Evolutionary conservation across 2,329 filamentous ascomycete species (phyloP), one percentile per base, ranked within the genome.

Genomic region (Diaporthe destruens): DNA sequence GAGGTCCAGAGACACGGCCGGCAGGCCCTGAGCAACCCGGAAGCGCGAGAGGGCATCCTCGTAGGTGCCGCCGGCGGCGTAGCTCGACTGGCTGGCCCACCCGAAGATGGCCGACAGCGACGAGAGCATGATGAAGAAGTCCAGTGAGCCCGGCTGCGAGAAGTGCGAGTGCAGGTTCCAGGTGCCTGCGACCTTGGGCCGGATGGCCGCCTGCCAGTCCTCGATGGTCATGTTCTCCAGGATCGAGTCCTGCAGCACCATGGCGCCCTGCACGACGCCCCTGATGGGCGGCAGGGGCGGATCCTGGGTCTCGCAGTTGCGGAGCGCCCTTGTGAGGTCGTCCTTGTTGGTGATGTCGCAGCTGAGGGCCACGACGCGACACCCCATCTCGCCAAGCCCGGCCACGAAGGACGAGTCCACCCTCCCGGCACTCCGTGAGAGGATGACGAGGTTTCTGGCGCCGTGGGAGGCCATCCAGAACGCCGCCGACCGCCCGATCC

Each of bases 61-160:
- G 74, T 77, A 80, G 7, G 77, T 75, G 70, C 81, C 81, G 36
- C 75, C 80, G 1, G 79, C 79, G n/a, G 72, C 67, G 42, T 73
- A 73, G 39, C 68, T 73, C 51, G 34, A 14, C 59, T 73, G 72
- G 2, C n/a, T 42, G 6, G n/a, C 23, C 20, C 14, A 34, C 8
- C 72, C 72, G 18, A 29, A 44, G 18, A 71, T 51, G 29, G 59
- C 42, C 34, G 53, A 25, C 20, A 73, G 9, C 4, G 72, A 74
- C 0, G 72, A 74, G 0, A 70, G 56, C 18, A 74, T 32, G 18
- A 74, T 39, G 44, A 74, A 67, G 29, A 74, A 74, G 36, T 72
- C 65, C 20, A 72, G 20, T 6, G n/a, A n/a, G n/a, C 34, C 55
- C 25, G 75, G 69, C 4, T 34, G 4, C 4, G 4, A 4, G 9